phyloP scores from a whole-genome alignment of 2,329 filamentous ascomycete species.

The Aspergillus cejpii region DNA sequence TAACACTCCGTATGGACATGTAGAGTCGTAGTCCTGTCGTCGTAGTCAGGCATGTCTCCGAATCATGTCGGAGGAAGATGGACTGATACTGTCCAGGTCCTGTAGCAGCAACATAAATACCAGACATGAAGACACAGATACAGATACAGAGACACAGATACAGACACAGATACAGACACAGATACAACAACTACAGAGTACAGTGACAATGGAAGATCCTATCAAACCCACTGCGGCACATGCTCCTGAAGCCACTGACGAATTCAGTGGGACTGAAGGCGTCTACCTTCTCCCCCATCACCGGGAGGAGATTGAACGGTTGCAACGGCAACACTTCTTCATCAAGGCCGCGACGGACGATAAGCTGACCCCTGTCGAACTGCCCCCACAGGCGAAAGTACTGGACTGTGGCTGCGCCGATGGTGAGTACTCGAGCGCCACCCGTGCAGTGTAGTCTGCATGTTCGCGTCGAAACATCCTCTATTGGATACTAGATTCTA shows the following conservation, averaged over 20 bases:
- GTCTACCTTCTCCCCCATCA: slow-evolving; percentile 12
- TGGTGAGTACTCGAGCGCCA: slow-evolving; percentile 2
- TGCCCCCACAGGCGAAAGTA: background rate
- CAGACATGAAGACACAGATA: background rate
- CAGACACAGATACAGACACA: background rate
- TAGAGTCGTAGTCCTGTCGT: no score
- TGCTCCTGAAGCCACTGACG: background rate
- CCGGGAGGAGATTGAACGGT: slow-evolving; percentile 6
- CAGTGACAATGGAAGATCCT: background rate
- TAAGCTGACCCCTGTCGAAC: slow-evolving; percentile 1
- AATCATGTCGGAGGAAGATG: background rate
- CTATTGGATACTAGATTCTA: no score
- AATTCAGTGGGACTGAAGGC: slow-evolving; percentile 9
- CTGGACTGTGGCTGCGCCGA: slow-evolving; percentile 11
- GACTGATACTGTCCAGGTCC: no score
- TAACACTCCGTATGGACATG: no score
- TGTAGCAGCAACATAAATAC: background rate
- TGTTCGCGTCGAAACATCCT: no score
- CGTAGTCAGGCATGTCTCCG: no score
- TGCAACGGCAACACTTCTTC: slow-evolving; percentile 9
- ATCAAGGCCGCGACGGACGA: slow-evolving; percentile 8
- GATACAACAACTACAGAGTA: background rate
- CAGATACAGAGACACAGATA: background rate
- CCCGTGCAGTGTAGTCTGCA: background rate
- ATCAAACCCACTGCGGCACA: background rate